Percentiles rank a stretch among this genome's conserved stretches.
Conservation (phyloP, 352 stramenopile species). For the Phytophthora pisi region DNA sequence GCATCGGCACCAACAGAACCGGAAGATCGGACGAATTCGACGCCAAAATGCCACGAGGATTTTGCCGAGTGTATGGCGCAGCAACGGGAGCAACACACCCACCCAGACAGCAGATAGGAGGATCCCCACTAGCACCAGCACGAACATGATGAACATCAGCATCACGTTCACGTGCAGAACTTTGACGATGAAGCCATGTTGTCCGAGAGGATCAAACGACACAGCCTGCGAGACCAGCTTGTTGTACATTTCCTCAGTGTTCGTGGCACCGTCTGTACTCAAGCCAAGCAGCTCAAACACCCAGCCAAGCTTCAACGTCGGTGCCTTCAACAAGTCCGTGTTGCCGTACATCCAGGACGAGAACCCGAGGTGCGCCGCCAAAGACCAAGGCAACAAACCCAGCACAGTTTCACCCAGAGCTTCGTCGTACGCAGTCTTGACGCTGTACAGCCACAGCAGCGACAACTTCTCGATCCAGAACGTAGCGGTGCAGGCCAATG, state of each 20-base stretch:
- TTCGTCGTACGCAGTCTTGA: conserved; percentile 85
- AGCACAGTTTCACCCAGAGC: conserved; percentile 68
- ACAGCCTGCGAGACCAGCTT: conserved; percentile 44
- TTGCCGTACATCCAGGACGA: conserved; percentile 89
- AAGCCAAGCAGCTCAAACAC: conserved; percentile 48
- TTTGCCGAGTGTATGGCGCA: conserved; percentile 47
- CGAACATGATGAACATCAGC: conserved; percentile 73
- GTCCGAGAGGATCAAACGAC: conserved; percentile 56
- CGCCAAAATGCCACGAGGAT: conserved; percentile 42
- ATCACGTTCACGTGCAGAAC: conserved; percentile 75
- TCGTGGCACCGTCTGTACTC: conserved; percentile 32
- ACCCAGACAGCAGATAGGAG: conserved; percentile 65
- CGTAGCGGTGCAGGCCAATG: conserved; percentile 59
- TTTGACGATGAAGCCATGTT: conserved; percentile 69
- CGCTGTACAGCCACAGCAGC: conserved; percentile 73
- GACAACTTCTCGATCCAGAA: conserved; percentile 88
- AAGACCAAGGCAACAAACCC: conserved; percentile 65
- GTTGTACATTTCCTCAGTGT: conserved; percentile 49
- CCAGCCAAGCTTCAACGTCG: conserved; percentile 50
- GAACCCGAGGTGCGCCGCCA: conserved; percentile 73
- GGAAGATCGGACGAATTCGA: conserved; percentile 25
- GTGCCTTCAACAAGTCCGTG: conserved; percentile 60
- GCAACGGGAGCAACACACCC: conserved; percentile 55
- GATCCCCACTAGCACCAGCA: conserved; percentile 53
- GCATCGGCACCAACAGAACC: conserved; percentile 27